These are phyloP conservation scores for Aspergillus sp. DNA, from an alignment of 2,329 filamentous ascomycete genomes.

Conservation along the genomic window DNA sequence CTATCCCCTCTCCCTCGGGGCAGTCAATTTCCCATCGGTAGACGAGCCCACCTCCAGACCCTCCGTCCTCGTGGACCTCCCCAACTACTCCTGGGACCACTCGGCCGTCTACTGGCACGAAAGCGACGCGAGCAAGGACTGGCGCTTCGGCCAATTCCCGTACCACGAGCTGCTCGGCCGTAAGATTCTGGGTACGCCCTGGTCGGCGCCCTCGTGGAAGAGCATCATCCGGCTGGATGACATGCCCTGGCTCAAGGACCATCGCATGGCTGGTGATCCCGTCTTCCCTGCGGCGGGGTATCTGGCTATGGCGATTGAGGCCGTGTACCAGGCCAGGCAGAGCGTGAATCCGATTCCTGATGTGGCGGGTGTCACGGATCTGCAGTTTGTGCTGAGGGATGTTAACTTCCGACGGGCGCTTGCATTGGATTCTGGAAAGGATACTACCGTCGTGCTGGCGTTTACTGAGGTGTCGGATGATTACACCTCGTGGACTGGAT, in stretches of 20 bases:
- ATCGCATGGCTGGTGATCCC: constrained; percentile 31
- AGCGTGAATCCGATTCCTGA: too few relatives aligned
- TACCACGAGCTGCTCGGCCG: constrained; percentile 34
- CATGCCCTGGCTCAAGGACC: constrained; percentile 50
- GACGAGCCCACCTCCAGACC: neutral
- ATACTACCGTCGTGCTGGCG: too few relatives aligned
- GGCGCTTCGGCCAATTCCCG: constrained; percentile 23
- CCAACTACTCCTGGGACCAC: constrained; percentile 35
- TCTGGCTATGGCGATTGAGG: constrained; percentile 23
- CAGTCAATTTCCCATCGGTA: neutral
- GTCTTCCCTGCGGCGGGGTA: constrained; percentile 26
- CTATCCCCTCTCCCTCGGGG: neutral
- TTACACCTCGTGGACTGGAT: too few relatives aligned
- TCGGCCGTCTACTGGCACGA: constrained; percentile 32
- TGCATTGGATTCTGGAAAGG: too few relatives aligned
- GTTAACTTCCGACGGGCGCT: neutral
- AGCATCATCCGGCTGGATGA: constrained; percentile 8
- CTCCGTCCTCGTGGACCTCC: constrained; percentile 25
- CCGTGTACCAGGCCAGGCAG: constrained; percentile 8
- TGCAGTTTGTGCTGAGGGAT: constrained; percentile 9
- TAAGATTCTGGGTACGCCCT: neutral
- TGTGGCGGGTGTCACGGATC: too few relatives aligned
- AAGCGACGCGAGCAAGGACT: constrained; percentile 27
- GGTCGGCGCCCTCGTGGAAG: constrained; percentile 25
- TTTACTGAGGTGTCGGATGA: too few relatives aligned